Conservation (phyloP, 1,284 basidiomycete genomes). For the Microbotryum intermedium region DNA sequence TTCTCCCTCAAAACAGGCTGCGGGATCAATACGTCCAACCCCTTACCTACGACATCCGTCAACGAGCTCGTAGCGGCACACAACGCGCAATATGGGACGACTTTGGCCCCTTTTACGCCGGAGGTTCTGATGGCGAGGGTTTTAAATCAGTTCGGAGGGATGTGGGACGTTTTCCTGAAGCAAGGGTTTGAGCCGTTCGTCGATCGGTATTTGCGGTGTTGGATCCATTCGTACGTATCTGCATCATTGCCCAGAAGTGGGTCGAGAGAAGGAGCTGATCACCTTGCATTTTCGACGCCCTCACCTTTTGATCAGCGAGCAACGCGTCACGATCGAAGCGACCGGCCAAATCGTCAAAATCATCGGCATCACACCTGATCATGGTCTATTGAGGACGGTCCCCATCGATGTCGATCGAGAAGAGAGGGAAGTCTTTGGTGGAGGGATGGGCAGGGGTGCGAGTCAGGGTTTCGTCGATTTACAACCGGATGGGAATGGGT, state of each 20-base stretch:
- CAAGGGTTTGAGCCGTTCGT: constrained; percentile 41
- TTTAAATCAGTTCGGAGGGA: constrained; percentile 64
- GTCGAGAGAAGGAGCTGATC: too few relatives aligned
- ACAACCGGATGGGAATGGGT: constrained; percentile 95
- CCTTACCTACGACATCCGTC: constrained; percentile 73
- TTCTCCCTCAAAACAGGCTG: constrained; percentile 52
- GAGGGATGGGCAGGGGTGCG: neutral
- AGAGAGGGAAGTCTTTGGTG: constrained; percentile 29
- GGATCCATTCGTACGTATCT: constrained; percentile 74
- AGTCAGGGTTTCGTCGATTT: constrained; percentile 46
- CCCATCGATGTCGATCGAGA: constrained; percentile 47
- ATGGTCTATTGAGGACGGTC: constrained; percentile 76
- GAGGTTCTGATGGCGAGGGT: constrained; percentile 70
- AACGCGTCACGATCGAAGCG: constrained; percentile 72
- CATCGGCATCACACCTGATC: constrained; percentile 73
- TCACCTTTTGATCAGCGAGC: constrained; percentile 51
- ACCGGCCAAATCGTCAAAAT: constrained; percentile 62
- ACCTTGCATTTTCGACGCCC: neutral
- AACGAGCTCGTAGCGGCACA: constrained; percentile 50
- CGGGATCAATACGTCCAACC: constrained; percentile 79
- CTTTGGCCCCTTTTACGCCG: constrained; percentile 49
- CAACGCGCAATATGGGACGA: constrained; percentile 37
- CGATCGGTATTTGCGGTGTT: constrained; percentile 56
- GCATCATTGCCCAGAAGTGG: too few relatives aligned
- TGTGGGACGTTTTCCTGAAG: constrained; percentile 65